Base-by-base conservation (phyloP, 2,329 filamentous ascomycete species). In the Magnaporthiopsis rhizophila region DNA sequence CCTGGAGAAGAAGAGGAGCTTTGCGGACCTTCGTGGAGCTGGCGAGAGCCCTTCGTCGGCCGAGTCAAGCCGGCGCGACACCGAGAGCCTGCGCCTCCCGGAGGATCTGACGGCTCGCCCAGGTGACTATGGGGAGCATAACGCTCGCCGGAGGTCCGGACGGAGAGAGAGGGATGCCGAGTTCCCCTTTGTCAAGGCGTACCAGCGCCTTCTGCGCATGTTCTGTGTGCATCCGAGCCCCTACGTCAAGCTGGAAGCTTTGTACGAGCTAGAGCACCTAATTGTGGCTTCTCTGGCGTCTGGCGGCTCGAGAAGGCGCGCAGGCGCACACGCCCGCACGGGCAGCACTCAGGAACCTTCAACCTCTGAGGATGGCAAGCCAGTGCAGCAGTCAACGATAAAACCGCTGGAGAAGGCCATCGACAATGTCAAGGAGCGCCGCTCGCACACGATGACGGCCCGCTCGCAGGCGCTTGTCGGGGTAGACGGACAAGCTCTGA, bases 211-310 rank as follows among this genome's bases (percentile, higher is more conserved):
- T 1, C 80, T 98, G 38, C 87, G 86, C 67, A 92, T 92, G 78
- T 96, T 99, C 69, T 92, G 91, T 58, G 90, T 93, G 4, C 91
- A 96, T 68, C 90, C 91, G 0, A 96, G 95, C 72, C 95, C 95
- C 0, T 90, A 90, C 69, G 83, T 86, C 28, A 99, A 99, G 75
- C 83, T 99, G 15, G 88, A 89, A 68, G 89, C 91, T 0, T 80
- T 98, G 5, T 87, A 89, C 66, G 92, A 97, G 73, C 81, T 99
- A 6, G 88, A 96, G 71, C 86, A 89, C 58, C 82, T 99, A 59
- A 91, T 96, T 65, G 80, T 90, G 32, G 90, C 90, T 1, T 94
- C 89, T 0, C 77, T 94, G 15, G 86, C 83, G 30, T 83, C 84
- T 15, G 81, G 81, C 4, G 80, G 82, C 5, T 74, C 77, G 18